A percentile compares a stretch with the other conserved stretches of the same genome.
Conservation (phyloP, 129 eudicot species). For the Escallonia herrerae region DNA sequence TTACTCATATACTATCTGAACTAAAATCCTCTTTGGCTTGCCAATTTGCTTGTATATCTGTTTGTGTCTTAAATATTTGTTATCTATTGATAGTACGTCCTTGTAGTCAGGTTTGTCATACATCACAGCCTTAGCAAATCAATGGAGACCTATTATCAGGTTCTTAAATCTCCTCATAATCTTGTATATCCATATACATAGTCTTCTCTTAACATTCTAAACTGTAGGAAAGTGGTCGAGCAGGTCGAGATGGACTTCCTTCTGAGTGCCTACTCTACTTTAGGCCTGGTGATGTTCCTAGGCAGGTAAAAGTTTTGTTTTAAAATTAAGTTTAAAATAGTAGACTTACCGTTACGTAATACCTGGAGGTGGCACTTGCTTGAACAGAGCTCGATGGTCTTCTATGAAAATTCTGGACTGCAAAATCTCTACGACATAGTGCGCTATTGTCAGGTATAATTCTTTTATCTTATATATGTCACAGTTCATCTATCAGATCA, state of each 20-base stretch:
- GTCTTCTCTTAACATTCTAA: slow-evolving; percentile 15
- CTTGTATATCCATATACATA: slow-evolving; percentile 4
- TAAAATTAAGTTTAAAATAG: slow-evolving; percentile 1
- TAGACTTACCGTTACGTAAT: slow-evolving; percentile 2
- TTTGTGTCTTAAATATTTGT: neutral
- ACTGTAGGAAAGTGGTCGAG: slow-evolving; percentile 95
- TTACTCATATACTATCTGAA: too few relatives aligned
- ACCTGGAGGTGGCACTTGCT: slow-evolving; percentile 10
- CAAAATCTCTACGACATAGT: slow-evolving; percentile 90
- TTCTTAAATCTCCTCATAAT: slow-evolving; percentile 12
- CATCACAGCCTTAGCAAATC: slow-evolving; percentile 99
- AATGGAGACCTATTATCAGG: slow-evolving; percentile 99
- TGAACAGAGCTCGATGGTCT: slow-evolving; percentile 94
- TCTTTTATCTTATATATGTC: too few relatives aligned
- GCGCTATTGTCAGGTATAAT: slow-evolving; percentile 81
- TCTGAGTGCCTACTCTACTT: slow-evolving; percentile 89
- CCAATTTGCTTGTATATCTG: too few relatives aligned
- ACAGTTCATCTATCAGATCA: too few relatives aligned
- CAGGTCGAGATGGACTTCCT: slow-evolving; percentile 98
- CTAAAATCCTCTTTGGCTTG: too few relatives aligned
- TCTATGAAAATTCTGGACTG: slow-evolving; percentile 89
- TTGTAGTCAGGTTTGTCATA: slow-evolving; percentile 96
- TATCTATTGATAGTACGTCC: slow-evolving; percentile 23
- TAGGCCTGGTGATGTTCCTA: slow-evolving; percentile 93
- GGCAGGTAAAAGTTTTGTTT: slow-evolving; percentile 61